These are phyloP conservation scores for Mycena rebaudengoi DNA, from an alignment of 768 basidiomycete genomes.

Conservation along the genomic window DNA sequence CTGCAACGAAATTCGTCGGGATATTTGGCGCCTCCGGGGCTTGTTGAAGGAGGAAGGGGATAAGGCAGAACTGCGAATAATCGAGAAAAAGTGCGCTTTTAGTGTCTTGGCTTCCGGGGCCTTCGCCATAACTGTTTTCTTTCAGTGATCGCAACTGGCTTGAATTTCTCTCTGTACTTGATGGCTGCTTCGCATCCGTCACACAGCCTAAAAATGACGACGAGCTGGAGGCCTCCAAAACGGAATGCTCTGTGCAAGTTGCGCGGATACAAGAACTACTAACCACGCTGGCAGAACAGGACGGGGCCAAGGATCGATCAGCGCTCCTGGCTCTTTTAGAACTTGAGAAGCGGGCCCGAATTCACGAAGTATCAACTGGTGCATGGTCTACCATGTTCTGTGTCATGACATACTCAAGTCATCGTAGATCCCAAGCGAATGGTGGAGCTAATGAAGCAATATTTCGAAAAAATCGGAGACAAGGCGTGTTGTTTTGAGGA, in stretches of 20 bases:
- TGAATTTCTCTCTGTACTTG: conserved; percentile 79
- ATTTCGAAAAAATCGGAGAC: conserved; percentile 77
- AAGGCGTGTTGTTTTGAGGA: conserved; percentile 93
- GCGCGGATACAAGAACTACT: conserved; percentile 61
- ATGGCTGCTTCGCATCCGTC: conserved; percentile 65
- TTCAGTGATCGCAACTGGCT: conserved; percentile 86
- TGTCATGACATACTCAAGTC: conserved; percentile 1
- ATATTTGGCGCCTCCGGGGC: conserved; percentile 69
- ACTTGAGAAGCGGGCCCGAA: conserved; percentile 67
- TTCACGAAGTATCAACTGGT: conserved; percentile 60
- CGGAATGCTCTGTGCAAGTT: conserved; percentile 48
- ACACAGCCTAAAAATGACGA: conserved; percentile 27
- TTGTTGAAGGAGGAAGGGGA: conserved; percentile 68
- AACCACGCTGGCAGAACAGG: conserved; percentile 62
- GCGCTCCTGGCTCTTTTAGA: conserved; percentile 79
- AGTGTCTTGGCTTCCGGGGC: conserved; percentile 17
- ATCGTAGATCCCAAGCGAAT: conserved; percentile 55
- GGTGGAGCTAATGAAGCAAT: conserved; percentile 63
- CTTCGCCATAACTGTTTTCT: no score
- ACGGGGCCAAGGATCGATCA: conserved; percentile 79
- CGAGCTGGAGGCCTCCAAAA: conserved; percentile 44
- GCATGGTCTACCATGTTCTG: background rate
- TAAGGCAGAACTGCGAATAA: conserved; percentile 65
- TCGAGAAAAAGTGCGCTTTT: conserved; percentile 61
- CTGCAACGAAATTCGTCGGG: conserved; percentile 78